phyloP scores from a whole-genome alignment of 345 rosid genomes.

The Arabis hirsuta region DNA sequence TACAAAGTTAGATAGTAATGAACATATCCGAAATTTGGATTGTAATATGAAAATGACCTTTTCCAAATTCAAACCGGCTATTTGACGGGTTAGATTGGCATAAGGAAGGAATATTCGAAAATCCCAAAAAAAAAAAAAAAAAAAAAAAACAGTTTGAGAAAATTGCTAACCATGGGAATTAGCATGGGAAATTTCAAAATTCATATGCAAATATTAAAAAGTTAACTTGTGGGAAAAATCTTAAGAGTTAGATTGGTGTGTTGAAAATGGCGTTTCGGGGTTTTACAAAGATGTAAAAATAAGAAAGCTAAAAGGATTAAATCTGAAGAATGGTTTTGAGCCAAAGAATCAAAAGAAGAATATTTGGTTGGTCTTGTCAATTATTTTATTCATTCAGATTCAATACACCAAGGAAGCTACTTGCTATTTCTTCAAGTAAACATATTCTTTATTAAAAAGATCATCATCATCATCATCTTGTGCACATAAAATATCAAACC shows the following conservation, averaged over 20 bases:
- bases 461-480: conserved; percentile 20
- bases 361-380: conserved; percentile 19
- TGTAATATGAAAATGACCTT: not conserved
- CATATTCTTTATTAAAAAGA: not conserved
- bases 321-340: not conserved
- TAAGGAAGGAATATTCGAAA: conserved; percentile 32
- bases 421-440: conserved; percentile 14
- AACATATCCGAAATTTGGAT: not conserved
- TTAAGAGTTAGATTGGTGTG: conserved; percentile 15
- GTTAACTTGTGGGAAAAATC: conserved; percentile 26
- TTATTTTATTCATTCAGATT: conserved; percentile 20
- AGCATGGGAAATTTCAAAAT: not conserved
- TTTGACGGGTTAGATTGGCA: not conserved
- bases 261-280: conserved; percentile 26
- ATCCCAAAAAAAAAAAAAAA: not conserved
- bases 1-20: too few species aligned
- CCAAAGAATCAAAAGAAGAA: conserved; percentile 24
- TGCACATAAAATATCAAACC: conserved; percentile 1
- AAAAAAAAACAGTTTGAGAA: too few species aligned
- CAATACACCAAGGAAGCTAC: not conserved
- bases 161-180: not conserved
- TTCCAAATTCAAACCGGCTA: not conserved
- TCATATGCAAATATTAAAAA: conserved; percentile 2
- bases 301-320: conserved; percentile 18
- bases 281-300: not conserved